Evolutionary conservation across 2,329 filamentous ascomycete genomes (phyloP), one percentile per base, ranked within the genome.

Genomic region (Emergomyces pasteurianus): DNA sequence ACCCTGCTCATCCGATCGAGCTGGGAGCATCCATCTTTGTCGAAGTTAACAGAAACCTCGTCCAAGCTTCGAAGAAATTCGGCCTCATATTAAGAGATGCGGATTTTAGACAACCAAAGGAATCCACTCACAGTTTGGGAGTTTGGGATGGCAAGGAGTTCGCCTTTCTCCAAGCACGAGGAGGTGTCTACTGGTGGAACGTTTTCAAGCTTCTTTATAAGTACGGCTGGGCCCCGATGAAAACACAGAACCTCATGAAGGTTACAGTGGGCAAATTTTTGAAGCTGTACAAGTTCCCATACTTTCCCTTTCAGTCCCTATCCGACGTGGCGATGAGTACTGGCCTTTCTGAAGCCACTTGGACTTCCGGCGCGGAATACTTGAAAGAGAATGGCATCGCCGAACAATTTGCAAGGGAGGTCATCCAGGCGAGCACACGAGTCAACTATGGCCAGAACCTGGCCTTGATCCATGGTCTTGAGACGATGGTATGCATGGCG

Each of bases 371-470:
- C 5, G 79, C 85, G 63, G 83, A 91, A 68, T 88, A 86, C 65
- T 77, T 97, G 14, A 78, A 78, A 31, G 76, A 82, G 46, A 88
- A 90, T 67, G 82, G 83, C 68, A 85, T 96, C 60, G 79, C 82
- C 28, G 76, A 79, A 0, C 71, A 78, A 0, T 97, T 95, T 71
- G 80, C 86, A 0, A 83, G 83, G 16, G 90, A 99, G 58, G 84
- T 99, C 55, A 84, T 97, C 31, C 92, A 97, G 74, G 90, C 92
- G 1, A 88, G 86, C 61, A 96, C 94, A 0, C 83, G 94, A 23
- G 92, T 96, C 64, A 97, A 97, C 73, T 99, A 96, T 74, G 94
- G 89, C 0, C 90, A 92, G 56, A 96, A 97, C 67, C 74, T 97
- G 14, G 83, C 79, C n/a, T 78, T 85, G 42, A 94, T 97, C 55